Conservation (phyloP, 2,329 filamentous ascomycete species). For the Gyromitra esculenta region DNA sequence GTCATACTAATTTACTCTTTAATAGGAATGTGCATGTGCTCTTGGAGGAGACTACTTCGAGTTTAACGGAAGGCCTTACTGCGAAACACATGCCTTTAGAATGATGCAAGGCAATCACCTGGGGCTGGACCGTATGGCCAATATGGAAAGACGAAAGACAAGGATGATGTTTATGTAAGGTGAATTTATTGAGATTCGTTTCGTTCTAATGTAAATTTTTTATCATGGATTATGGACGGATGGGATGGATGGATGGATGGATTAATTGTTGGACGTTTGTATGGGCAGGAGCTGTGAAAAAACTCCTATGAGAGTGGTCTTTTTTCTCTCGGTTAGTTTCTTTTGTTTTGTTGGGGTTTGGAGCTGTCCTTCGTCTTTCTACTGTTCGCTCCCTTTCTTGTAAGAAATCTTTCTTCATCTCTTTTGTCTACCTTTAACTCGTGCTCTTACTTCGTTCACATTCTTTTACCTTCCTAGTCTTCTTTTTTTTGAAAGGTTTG, state of each 20-base stretch:
- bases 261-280: background rate
- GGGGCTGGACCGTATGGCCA: slow-evolving; percentile 56
- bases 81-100: slow-evolving; percentile 82
- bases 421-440: background rate
- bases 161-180: slow-evolving; percentile 65
- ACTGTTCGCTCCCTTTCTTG: background rate
- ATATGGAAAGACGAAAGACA: slow-evolving; percentile 65
- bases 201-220: slow-evolving; percentile 31
- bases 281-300: slow-evolving; percentile 14
- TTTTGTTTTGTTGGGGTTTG: slow-evolving; percentile 33
- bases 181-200: slow-evolving; percentile 23
- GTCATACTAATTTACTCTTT: slow-evolving; percentile 29
- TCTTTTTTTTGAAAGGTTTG: slow-evolving; percentile 23
- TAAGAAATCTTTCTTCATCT: slow-evolving; percentile 15
- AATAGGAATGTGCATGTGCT: slow-evolving; percentile 73
- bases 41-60: slow-evolving; percentile 91
- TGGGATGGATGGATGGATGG: background rate
- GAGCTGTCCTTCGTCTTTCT: slow-evolving; percentile 8
- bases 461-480: background rate
- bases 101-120: slow-evolving; percentile 59
- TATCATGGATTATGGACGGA: slow-evolving; percentile 26
- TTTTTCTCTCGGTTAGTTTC: slow-evolving; percentile 19
- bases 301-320: slow-evolving; percentile 10
- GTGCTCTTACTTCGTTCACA: background rate
- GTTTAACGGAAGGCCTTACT: slow-evolving; percentile 80